Evolutionary conservation across 2,329 filamentous ascomycete species (phyloP).

Genomic region (Aspergillus amoenus): DNA sequence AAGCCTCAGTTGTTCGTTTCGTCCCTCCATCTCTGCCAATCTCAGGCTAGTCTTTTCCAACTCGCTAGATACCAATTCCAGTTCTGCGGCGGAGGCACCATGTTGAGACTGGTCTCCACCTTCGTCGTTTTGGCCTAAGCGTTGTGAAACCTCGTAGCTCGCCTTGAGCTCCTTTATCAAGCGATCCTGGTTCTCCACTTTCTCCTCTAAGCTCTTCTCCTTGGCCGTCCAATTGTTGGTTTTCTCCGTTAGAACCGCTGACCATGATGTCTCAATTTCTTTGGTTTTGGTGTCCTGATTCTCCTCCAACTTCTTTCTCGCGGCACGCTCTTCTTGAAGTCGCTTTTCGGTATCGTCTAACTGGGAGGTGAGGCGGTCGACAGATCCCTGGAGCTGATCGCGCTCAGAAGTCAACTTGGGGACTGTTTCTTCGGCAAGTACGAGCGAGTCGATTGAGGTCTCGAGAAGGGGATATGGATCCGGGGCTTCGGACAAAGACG

Average conservation of each 20-base stretch:
- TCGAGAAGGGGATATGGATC: constrained; percentile 96
- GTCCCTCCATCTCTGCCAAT: constrained; percentile 84
- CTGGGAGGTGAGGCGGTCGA: constrained; percentile 72
- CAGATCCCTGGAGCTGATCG: constrained; percentile 75
- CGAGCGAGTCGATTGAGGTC: constrained; percentile 90
- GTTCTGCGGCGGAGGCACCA: constrained; percentile 78
- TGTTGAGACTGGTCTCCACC: constrained; percentile 61
- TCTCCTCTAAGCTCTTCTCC: constrained; percentile 87
- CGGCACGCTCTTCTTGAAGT: constrained; percentile 73
- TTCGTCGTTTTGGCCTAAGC: constrained; percentile 72
- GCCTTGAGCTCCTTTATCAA: constrained; percentile 93
- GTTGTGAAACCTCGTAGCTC: constrained; percentile 92
- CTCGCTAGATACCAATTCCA: constrained; percentile 91
- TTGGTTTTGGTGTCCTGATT: constrained; percentile 77
- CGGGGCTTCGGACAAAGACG: constrained; percentile 88
- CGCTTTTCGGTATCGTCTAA: constrained; percentile 79
- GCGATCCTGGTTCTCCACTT: constrained; percentile 89
- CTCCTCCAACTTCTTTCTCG: constrained; percentile 73
- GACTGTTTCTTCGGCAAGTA: constrained; percentile 86
- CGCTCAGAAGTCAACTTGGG: constrained; percentile 90
- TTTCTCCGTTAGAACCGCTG: constrained; percentile 86
- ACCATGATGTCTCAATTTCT: constrained; percentile 88
- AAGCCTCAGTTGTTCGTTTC: constrained; percentile 88
- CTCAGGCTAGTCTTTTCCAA: constrained; percentile 84
- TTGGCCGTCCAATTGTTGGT: constrained; percentile 95